Evolutionary conservation across 352 stramenopile genomes (phyloP).

Genomic region (Thraustochytrium sp.): DNA sequence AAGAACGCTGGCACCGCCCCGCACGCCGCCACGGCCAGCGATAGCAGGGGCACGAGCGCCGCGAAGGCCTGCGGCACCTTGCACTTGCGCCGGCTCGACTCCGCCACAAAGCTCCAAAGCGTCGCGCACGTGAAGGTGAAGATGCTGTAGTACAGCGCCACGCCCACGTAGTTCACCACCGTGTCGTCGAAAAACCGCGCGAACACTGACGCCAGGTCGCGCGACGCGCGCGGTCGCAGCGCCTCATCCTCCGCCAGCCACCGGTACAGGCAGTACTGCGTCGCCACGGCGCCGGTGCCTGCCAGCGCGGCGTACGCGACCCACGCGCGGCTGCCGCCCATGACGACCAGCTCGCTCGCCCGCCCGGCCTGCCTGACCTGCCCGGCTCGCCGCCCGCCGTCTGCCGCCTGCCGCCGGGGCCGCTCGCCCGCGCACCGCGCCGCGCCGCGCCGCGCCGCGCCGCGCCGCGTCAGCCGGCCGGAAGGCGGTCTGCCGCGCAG

Average conservation of each 20-base stretch:
- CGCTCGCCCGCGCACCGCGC: too few species aligned
- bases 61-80: not conserved
- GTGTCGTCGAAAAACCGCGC: not conserved
- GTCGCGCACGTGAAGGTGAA: conserved; percentile 11
- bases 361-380: too few species aligned
- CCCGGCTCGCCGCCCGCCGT: too few species aligned
- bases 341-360: too few species aligned
- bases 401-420: too few species aligned
- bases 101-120: not conserved
- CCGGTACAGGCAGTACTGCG: not conserved
- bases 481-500: too few species aligned
- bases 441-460: too few species aligned
- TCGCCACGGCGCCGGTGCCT: not conserved
- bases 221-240: not conserved
- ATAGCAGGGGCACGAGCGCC: not conserved
- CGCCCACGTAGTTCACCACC: not conserved
- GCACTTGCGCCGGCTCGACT: not conserved
- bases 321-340: too few species aligned
- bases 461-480: too few species aligned
- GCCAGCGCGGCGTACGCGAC: not conserved
- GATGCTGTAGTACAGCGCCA: conserved; percentile 7
- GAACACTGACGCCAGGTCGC: not conserved
- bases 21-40: not conserved
- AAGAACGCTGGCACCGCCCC: conserved; percentile 1
- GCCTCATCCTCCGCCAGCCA: not conserved